Base-by-base conservation (phyloP, 345 rosid species). In the Salix dunnii region DNA sequence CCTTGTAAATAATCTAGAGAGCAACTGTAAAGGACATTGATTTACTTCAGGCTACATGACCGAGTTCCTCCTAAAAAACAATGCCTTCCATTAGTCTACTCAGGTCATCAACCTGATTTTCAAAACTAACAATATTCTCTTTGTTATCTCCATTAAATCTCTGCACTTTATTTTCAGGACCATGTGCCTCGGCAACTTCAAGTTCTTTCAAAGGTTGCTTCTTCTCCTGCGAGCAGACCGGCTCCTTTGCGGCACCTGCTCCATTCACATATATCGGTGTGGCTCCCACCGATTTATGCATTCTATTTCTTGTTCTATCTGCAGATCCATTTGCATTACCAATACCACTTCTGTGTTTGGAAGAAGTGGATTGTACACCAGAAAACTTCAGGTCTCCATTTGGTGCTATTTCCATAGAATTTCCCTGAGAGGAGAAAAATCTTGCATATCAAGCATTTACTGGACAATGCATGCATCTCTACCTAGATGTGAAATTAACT, bases 51-150 rank as follows among this genome's bases (percentile, higher is more conserved):
- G 28, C 51, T 66, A 65, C 16, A 38, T 51, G 46, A 69, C 20
- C 14, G 31, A 62, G 33, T 65, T 79, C 17, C 66, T 12, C 48
- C 60, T 31, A 40, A 86, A 42, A 75, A 74, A 60, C 49, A 65
- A 81, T 76, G 67, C 80, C 76, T 73, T 66, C 76, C 36, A 80
- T 74, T 33, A 74, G 73, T 53, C 30, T 78, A 60, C 76, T 78
- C 17, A 86, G 58, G 16, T 36, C 72, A 66, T 82, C 75, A 38
- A 82, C 77, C 67, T 81, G 81, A 68, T 81, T 81, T 65, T 67
- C 71, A 30, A 75, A 70, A 76, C 71, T 42, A 30, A 30, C 74
- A 1, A 65, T 11, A 7, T 84, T 84, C 75, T 84, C 87, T 66
- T 84, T 81, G 71, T 81, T 80, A 23, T 72, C 63, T 6, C 28